Conservation (phyloP, 352 stramenopile species). For the Phytophthora pini region DNA sequence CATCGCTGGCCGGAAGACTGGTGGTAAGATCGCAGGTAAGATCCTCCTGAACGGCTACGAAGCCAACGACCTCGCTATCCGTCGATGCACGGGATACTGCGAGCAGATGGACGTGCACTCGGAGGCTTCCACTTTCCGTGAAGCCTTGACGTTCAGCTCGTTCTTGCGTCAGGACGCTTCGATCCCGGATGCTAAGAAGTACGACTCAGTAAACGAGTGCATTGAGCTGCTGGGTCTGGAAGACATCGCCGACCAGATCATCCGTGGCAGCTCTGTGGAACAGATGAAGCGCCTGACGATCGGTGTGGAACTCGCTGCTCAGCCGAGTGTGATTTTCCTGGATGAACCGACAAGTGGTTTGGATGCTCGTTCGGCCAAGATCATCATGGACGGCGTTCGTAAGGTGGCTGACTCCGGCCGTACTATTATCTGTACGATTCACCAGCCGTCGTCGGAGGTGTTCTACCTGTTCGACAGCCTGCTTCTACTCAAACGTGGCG, state of each 20-base stretch:
- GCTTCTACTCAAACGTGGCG: slow-evolving; percentile 64
- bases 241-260: slow-evolving; percentile 41
- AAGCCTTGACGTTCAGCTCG: slow-evolving; percentile 16
- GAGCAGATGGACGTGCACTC: slow-evolving; percentile 33
- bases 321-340: neutral
- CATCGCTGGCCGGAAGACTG: slow-evolving; percentile 24
- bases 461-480: slow-evolving; percentile 87
- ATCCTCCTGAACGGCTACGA: slow-evolving; percentile 20
- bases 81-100: slow-evolving; percentile 28
- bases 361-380: slow-evolving; percentile 1
- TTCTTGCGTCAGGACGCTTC: slow-evolving; percentile 6
- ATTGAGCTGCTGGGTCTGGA: slow-evolving; percentile 6
- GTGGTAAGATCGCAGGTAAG: slow-evolving; percentile 15
- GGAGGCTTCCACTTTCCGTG: slow-evolving; percentile 18
- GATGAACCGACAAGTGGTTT: slow-evolving; percentile 8
- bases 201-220: slow-evolving; percentile 5
- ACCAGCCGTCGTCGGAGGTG: slow-evolving; percentile 83
- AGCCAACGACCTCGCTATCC: slow-evolving; percentile 34
- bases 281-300: slow-evolving; percentile 8
- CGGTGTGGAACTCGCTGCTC: slow-evolving; percentile 4
- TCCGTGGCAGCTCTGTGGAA: slow-evolving; percentile 16
- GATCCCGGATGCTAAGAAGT: slow-evolving; percentile 7
- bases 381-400: slow-evolving; percentile 28
- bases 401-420: neutral
- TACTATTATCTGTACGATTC: slow-evolving; percentile 36